A percentile compares a stretch with the other conserved stretches of the same genome.
Evolutionary conservation across 331 rosid genomes (phyloP).

Genomic region (Quercus tomentella): DNA sequence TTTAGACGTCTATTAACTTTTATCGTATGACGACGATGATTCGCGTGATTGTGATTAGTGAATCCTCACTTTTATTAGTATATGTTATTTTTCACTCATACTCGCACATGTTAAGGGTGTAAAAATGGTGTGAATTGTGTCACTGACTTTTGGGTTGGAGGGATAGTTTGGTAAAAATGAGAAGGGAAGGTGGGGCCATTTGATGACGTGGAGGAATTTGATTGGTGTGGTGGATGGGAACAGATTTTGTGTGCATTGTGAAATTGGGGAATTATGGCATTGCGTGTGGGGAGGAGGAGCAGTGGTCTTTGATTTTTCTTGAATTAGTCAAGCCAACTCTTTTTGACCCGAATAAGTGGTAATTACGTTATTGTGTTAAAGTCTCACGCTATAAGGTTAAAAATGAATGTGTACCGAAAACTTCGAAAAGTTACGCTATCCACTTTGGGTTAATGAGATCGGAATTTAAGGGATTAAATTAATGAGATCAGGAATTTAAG

Average conservation of each 20-base stretch:
- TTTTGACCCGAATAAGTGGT: background rate
- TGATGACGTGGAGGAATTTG: background rate
- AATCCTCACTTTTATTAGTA: too few relatives aligned
- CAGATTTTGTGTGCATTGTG: background rate
- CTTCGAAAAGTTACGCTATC: background rate
- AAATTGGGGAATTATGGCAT: background rate
- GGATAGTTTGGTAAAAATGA: background rate
- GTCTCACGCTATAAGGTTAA: background rate
- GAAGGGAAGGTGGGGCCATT: too few relatives aligned
- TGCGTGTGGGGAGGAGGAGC: background rate
- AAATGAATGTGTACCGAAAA: background rate
- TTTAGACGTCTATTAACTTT: too few relatives aligned
- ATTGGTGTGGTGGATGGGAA: background rate
- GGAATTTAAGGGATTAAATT: background rate
- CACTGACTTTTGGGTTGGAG: too few relatives aligned
- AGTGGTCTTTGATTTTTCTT: background rate
- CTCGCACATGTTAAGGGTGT: too few relatives aligned
- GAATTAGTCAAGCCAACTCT: constrained; percentile 12
- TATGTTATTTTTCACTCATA: too few relatives aligned
- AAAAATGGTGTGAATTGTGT: background rate
- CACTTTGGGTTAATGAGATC: background rate
- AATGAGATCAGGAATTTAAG: background rate
- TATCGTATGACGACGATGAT: too few relatives aligned
- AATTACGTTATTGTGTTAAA: background rate
- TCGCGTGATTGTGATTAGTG: too few relatives aligned